These are phyloP conservation scores for Colletotrichum cordylinicola DNA, from an alignment of 2,329 filamentous ascomycete genomes.

Conservation along the genomic window DNA sequence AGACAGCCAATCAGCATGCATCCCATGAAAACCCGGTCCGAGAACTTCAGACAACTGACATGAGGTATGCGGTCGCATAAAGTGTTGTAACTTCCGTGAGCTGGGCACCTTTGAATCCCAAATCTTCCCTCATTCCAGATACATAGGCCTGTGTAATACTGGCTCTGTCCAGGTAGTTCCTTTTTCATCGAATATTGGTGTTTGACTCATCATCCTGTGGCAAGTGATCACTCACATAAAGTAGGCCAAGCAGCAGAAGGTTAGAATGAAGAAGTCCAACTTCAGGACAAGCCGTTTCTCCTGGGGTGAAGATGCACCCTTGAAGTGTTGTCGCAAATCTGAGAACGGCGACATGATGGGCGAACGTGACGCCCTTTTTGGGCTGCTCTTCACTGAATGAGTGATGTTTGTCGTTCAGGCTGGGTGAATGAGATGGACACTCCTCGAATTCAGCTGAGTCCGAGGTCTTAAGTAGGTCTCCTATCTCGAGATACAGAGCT, in stretches of 20 bases:
- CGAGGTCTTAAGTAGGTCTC: background rate
- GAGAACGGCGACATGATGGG: background rate
- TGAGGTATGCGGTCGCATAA: background rate
- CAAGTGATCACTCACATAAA: background rate
- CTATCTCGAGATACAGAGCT: background rate
- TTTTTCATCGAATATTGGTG: background rate
- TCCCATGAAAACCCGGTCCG: background rate
- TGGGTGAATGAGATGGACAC: background rate
- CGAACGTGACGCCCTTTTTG: background rate
- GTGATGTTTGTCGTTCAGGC: background rate
- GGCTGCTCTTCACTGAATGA: background rate
- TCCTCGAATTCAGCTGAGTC: background rate
- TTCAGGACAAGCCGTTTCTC: background rate
- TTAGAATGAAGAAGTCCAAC: background rate
- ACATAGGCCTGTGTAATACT: background rate
- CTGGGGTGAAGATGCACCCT: background rate
- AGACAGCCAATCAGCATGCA: background rate
- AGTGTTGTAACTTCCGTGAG: background rate
- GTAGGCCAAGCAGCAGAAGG: background rate
- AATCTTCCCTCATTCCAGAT: background rate
- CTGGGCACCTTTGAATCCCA: background rate
- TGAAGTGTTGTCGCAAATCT: background rate
- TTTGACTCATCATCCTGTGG: background rate
- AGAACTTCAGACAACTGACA: background rate
- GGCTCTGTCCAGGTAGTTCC: conserved; percentile 1